Evolutionary conservation across 2,329 filamentous ascomycete genomes (phyloP), one percentile per base, ranked within the genome.

Genomic region (Lasiodiplodia sp.): DNA sequence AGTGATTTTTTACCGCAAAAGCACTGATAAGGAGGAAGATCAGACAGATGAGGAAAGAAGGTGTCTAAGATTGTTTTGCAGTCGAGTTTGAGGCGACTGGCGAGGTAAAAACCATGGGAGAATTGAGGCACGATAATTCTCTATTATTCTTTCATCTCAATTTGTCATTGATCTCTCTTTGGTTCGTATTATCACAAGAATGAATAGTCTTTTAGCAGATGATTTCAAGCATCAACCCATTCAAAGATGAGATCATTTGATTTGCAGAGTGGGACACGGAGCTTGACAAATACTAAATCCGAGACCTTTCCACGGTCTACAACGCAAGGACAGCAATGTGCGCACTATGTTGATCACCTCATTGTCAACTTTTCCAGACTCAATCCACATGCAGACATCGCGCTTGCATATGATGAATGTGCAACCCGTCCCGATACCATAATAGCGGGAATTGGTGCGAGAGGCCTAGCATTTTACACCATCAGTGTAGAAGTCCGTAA

Each of bases 1-100:
- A 7, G 18, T 12, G 18, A 28, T 56, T 56, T 56, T 56, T 56
- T 56, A 56, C 21, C 11, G 53, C 53, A 21, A 56, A 56, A 56
- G 53, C 16, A n/a, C 53, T 56, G 21, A 37, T 56, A 21, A 56
- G 25, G 31, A 21, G 53, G 53, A 56, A 56, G 25, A 31, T 56
- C 25, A 56, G 53, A 14, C 25, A 14, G 25, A n/a, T 56, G 53
- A 56, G 47, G n/a, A 44, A 44, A n/a, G 16, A 44, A 16, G 38
- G 38, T 2, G 38, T 7, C 14, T 7, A 44, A 18, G 16, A 18
- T 18, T 44, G 14, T 44, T 44, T n/a, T 44, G 16, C 38, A 44
- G 38, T 44, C 38, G 14, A 18, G 12, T 18, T 44, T 16, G 16
- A 44, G 38, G 38, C 5, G 3, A 16, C 18, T 44, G 38, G 38